Evolutionary conservation across 805 yeast species (phyloP), one percentile per base, ranked within the genome.

Genomic region (Pichia heedii): DNA sequence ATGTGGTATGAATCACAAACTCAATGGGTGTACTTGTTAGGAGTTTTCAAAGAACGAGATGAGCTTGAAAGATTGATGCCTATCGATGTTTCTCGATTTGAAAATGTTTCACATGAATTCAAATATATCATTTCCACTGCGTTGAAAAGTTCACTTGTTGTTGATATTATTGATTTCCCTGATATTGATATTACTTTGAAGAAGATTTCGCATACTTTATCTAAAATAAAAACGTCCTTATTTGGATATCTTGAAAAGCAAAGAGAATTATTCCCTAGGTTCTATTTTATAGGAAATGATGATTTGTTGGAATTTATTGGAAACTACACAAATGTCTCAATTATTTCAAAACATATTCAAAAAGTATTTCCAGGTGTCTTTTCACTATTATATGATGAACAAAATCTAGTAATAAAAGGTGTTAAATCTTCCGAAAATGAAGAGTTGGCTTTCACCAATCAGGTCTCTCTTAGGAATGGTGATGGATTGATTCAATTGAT

Each of bases 281-380:
- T 88, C 44, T 88, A 81, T 54, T 89, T 90, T 56, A 65, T 90
- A 22, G 96, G 97, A 6, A 90, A 90, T 57, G 96, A 88, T 47
- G 96, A 90, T 57, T 62, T 90, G 26, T 65, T 90, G 29, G 95
- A 86, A 48, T 73, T 90, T 33, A 73, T 90, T 30, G 96, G 97
- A 2, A 73, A 80, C 41, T 65, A 77, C 0, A 62, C 57, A 5
- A 73, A 79, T 49, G 52, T 76, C 2, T 35, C 37, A 2, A 50
- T 68, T 7, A 66, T 81, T 4, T 77, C 79, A 16, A 71, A 68
- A 37, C 88, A 82, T 54, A 61, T 88, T 40, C 67, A 68, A 38
- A 84, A 84, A 54, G 73, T 88, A 80, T 88, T 84, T 57, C 59
- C 77, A 5, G 94, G 90, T 2, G 65, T 87, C 3, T 50, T 70